phyloP scores from a whole-genome alignment of 495 filamentous ascomycete genomes.

The Xylaria castorea region DNA sequence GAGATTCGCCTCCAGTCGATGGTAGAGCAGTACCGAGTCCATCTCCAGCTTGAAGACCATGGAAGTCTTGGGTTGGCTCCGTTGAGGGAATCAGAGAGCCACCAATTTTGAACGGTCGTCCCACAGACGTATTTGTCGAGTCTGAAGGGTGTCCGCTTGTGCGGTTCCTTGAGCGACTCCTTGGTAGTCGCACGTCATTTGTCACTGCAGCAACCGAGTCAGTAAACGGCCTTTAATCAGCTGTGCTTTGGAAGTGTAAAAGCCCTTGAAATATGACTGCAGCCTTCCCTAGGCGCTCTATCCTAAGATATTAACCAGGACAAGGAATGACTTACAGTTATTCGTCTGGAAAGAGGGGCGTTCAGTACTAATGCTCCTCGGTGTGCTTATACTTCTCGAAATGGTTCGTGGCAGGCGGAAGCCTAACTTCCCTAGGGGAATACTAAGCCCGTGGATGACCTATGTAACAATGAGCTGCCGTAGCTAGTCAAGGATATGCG shows the following conservation, averaged over 20 bases:
- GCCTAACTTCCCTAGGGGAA: slow-evolving; percentile 83
- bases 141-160: slow-evolving; percentile 32
- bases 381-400: slow-evolving; percentile 59
- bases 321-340: slow-evolving; percentile 11
- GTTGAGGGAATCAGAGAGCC: slow-evolving; percentile 50
- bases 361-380: slow-evolving; percentile 48
- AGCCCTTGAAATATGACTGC: not conserved
- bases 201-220: not conserved
- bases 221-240: not conserved
- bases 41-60: slow-evolving; percentile 13
- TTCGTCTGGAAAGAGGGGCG: slow-evolving; percentile 24
- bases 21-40: slow-evolving; percentile 3
- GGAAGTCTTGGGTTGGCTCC: slow-evolving; percentile 15
- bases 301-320: not conserved
- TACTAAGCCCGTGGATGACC: slow-evolving; percentile 86
- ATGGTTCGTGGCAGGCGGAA: slow-evolving; percentile 80
- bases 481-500: not conserved
- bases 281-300: not conserved
- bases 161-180: slow-evolving; percentile 47
- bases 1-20: slow-evolving; percentile 7
- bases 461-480: slow-evolving; percentile 39
- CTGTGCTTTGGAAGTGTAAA: not conserved
- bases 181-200: slow-evolving; percentile 36
- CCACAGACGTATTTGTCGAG: slow-evolving; percentile 40
- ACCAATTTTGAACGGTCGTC: slow-evolving; percentile 60